Evolutionary conservation across 768 basidiomycete genomes (phyloP).

Genomic region (Lentinula detonsa): DNA sequence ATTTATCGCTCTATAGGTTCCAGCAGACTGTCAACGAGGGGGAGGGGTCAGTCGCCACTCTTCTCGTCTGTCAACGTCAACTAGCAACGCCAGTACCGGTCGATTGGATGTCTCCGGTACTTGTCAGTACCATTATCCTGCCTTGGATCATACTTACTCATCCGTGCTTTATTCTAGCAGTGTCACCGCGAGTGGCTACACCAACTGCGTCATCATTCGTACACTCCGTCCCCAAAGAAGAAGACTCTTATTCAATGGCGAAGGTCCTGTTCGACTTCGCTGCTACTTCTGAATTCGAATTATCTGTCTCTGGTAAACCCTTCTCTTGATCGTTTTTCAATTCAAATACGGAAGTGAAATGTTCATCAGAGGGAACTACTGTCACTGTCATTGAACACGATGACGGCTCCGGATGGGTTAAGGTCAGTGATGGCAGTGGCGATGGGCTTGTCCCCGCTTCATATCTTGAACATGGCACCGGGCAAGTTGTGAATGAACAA

Average conservation of each 20-base stretch:
- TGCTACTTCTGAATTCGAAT: conserved; percentile 73
- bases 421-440: conserved; percentile 54
- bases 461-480: conserved; percentile 38
- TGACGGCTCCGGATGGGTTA: conserved; percentile 85
- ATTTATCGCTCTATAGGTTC: conserved; percentile 43
- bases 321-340: background rate
- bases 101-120: background rate
- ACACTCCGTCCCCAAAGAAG: conserved; percentile 28
- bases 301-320: conserved; percentile 54
- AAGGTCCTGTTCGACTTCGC: conserved; percentile 71
- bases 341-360: conserved; percentile 11
- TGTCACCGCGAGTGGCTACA: conserved; percentile 6
- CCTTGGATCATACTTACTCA: background rate
- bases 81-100: background rate
- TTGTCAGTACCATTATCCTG: background rate
- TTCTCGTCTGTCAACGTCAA: conserved; percentile 6
- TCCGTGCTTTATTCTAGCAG: background rate
- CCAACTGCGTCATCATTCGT: conserved; percentile 58
- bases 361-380: conserved; percentile 46
- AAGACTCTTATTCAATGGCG: conserved; percentile 44
- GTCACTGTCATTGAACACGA: conserved; percentile 74
- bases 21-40: conserved; percentile 58
- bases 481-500: conserved; percentile 18
- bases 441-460: conserved; percentile 81
- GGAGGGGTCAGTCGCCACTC: conserved; percentile 17